phyloP scores from a whole-genome alignment of 1,284 basidiomycete genomes.

The Cutaneotrichosporon sp. region DNA sequence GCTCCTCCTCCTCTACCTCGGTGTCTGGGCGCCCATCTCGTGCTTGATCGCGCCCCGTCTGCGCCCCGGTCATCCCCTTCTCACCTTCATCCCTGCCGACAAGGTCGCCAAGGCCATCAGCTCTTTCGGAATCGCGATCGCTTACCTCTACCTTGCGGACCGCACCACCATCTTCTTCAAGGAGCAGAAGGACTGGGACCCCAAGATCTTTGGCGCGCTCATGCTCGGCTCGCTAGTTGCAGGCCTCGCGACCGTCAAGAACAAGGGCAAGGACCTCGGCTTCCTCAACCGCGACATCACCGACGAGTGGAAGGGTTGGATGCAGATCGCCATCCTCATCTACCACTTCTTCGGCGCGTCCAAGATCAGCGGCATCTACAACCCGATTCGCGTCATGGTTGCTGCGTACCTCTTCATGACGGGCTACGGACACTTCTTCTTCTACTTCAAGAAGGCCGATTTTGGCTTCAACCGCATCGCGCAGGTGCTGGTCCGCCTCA shows the following conservation, averaged over 20 bases:
- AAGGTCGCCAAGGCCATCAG: constrained; percentile 54
- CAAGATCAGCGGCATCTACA: constrained; percentile 83
- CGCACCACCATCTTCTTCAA: constrained; percentile 79
- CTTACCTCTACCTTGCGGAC: constrained; percentile 72
- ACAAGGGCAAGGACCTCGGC: constrained; percentile 69
- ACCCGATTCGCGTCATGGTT: constrained; percentile 79
- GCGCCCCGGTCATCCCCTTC: constrained; percentile 33
- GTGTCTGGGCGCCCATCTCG: constrained; percentile 62
- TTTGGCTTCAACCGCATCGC: constrained; percentile 73
- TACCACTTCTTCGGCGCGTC: constrained; percentile 87
- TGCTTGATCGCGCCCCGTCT: constrained; percentile 49
- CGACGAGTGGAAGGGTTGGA: constrained; percentile 95
- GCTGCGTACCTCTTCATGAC: constrained; percentile 76
- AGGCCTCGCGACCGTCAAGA: constrained; percentile 67
- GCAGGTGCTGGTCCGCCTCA: constrained; percentile 75
- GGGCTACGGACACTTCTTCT: constrained; percentile 55
- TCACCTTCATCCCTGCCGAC: constrained; percentile 53
- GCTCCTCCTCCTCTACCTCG: constrained; percentile 59
- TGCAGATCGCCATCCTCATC: constrained; percentile 84
- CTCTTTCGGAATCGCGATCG: constrained; percentile 65
- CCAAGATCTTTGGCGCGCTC: constrained; percentile 66
- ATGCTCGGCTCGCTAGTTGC: constrained; percentile 59
- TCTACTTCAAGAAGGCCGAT: constrained; percentile 76
- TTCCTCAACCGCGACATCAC: constrained; percentile 87
- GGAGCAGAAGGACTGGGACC: constrained; percentile 77